Percentiles rank a stretch among this genome's conserved stretches.
These are phyloP conservation scores for Fusarium pininemorale DNA, from an alignment of 2,329 filamentous ascomycete genomes.

Conservation along the genomic window DNA sequence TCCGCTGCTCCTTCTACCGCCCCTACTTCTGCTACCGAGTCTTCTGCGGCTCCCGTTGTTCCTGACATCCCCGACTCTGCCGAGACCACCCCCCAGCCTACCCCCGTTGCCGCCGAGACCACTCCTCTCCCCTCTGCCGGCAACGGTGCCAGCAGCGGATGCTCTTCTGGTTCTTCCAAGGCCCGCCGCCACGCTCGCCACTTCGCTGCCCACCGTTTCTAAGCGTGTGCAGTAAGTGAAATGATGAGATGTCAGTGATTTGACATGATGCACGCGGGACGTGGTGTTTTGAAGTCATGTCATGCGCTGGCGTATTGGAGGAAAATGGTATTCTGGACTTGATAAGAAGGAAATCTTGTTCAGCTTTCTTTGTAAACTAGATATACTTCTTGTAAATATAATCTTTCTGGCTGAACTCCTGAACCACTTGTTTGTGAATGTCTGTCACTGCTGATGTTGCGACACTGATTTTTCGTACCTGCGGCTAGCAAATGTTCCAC, in stretches of 20 bases:
- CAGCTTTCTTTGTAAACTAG: background rate
- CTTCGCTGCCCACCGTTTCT: background rate
- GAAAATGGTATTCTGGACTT: background rate
- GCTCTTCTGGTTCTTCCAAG: background rate
- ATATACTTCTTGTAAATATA: constrained; percentile 3
- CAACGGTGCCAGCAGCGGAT: background rate
- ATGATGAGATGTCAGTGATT: background rate
- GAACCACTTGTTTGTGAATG: fast-evolving
- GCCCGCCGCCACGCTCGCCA: constrained; percentile 11
- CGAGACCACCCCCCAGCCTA: background rate
- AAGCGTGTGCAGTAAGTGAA: background rate
- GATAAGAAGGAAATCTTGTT: background rate
- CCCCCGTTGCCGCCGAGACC: background rate
- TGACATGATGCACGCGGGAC: constrained; percentile 14
- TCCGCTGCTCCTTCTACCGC: background rate
- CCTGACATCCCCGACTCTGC: background rate
- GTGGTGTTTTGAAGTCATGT: constrained; percentile 10
- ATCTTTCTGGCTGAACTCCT: background rate
- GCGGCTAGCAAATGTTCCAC: background rate
- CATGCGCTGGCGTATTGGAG: background rate
- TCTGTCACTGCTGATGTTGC: no score
- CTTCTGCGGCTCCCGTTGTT: background rate
- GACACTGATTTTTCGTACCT: no score
- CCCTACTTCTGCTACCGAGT: background rate
- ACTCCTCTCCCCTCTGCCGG: background rate